Evolutionary conservation across 108 stramenopile genomes (phyloP), one percentile per base, ranked within the genome.

Genomic region (Fragilariopsis cylindrus): DNA sequence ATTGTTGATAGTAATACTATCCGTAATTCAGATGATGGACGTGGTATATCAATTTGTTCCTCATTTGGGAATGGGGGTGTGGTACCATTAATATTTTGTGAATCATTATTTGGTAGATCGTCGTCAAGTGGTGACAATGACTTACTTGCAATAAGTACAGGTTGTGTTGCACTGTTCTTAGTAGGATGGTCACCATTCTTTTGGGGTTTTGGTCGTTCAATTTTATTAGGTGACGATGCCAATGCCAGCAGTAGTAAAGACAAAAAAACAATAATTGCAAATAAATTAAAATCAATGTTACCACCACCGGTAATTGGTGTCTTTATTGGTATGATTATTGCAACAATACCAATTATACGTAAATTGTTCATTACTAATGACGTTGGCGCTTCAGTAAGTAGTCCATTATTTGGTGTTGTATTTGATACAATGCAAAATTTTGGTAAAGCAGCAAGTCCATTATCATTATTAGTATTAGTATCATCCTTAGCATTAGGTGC

Each of bases 181-280:
- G 52, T 84, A 50, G 79, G 76, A 5, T 84, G 83, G 83, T 80
- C 79, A 12, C 83, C 83, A 3, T 76, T 78, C 8, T 84, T 84
- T 54, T 84, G 83, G 83, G 62, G 66, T 0, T 80, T 69, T 65
- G 83, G 79, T 41, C 48, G 72, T 39, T 43, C 70, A 0, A 65
- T 79, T 5, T 52, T 84, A 66, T 13, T 73, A 46, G 69, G 60
- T 21, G 21, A 21, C n/a, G 57, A 21, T 58, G 57, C 9, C 8
- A 30, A 71, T n/a, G 39, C 19, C 19, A 45, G 9, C 62, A 30
- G 30, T 30, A 30, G 30, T 30, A 45, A 48, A 44, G 4, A 46
- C 47, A 56, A 46, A 13, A 53, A 48, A 75, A 41, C 18, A 66
- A 48, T 21, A 58, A 53, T 60, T 7, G 4, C 4, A 39, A 56